A percentile compares a stretch with the other conserved stretches of the same genome.
Conservation (phyloP, 2,329 filamentous ascomycete species). For the Lecanosticta acicola region DNA sequence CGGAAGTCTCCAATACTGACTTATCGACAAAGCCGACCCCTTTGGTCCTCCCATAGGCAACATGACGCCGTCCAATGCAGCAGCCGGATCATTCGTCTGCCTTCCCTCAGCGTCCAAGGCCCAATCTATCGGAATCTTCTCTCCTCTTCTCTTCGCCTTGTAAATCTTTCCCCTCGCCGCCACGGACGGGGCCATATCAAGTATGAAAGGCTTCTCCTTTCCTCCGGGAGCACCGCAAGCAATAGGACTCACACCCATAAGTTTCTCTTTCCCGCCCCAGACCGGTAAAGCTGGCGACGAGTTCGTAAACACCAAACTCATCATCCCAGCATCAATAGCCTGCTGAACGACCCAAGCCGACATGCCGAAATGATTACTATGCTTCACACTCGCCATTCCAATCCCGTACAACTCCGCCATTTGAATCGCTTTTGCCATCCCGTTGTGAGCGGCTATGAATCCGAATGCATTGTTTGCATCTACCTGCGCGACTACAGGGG, state of each 20-base stretch:
- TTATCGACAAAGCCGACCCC: constrained; percentile 68
- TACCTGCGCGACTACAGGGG: constrained; percentile 65
- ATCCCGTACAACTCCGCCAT: constrained; percentile 63
- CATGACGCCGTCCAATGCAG: constrained; percentile 72
- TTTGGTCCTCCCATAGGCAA: constrained; percentile 81
- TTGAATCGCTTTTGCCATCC: constrained; percentile 62
- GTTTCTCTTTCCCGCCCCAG: constrained; percentile 62
- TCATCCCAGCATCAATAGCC: constrained; percentile 62
- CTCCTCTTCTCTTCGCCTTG: constrained; percentile 61
- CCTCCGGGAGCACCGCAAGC: constrained; percentile 69
- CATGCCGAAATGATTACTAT: constrained; percentile 82
- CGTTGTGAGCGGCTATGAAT: constrained; percentile 62
- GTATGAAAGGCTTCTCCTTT: constrained; percentile 55
- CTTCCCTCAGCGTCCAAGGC: constrained; percentile 64
- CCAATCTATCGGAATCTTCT: constrained; percentile 68
- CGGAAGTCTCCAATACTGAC: constrained; percentile 38
- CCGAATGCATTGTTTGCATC: constrained; percentile 68
- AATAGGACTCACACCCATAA: constrained; percentile 69
- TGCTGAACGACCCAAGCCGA: constrained; percentile 73
- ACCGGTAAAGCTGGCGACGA: constrained; percentile 64
- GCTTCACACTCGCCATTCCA: constrained; percentile 68
- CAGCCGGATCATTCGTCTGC: constrained; percentile 53
- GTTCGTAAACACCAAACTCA: constrained; percentile 58
- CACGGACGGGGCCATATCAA: constrained; percentile 69
- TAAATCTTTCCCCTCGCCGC: constrained; percentile 68